These are phyloP conservation scores for Podospora pseudoanserina DNA, from an alignment of 495 filamentous ascomycete genomes.

Conservation along the genomic window DNA sequence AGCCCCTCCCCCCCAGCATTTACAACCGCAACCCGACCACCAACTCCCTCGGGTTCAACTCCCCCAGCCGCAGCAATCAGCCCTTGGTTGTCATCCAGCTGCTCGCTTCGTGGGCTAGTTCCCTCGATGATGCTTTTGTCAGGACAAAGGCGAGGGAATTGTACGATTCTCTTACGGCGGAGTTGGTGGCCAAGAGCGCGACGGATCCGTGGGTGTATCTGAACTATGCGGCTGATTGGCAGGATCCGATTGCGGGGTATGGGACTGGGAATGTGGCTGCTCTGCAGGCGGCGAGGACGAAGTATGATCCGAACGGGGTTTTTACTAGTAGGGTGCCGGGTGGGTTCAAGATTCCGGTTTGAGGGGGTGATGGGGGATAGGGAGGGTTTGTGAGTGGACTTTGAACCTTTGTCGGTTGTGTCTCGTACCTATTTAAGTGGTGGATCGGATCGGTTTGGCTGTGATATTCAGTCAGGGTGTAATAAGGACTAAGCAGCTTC, in stretches of 20 bases:
- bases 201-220: constrained; percentile 26
- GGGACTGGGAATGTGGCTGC: constrained; percentile 40
- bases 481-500: not conserved
- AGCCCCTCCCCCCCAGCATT: not conserved
- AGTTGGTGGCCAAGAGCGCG: constrained; percentile 24
- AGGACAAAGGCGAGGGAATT: constrained; percentile 13
- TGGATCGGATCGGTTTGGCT: not conserved
- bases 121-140: constrained; percentile 1
- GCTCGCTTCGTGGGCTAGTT: not conserved
- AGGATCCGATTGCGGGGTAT: constrained; percentile 44
- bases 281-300: constrained; percentile 36
- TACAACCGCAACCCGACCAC: not conserved
- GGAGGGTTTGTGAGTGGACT: not conserved
- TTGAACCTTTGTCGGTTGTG: not conserved
- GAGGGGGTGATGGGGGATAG: not conserved
- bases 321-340: constrained; percentile 42
- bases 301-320: constrained; percentile 47
- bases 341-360: constrained; percentile 24
- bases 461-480: not conserved
- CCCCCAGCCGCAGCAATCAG: not conserved
- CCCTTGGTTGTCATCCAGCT: not conserved
- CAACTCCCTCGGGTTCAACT: not conserved
- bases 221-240: constrained; percentile 43
- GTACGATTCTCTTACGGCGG: constrained; percentile 3
- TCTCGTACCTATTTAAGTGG: not conserved